Evolutionary conservation across 805 yeast species (phyloP).

Genomic region (Danielozyma ontarioensis): DNA sequence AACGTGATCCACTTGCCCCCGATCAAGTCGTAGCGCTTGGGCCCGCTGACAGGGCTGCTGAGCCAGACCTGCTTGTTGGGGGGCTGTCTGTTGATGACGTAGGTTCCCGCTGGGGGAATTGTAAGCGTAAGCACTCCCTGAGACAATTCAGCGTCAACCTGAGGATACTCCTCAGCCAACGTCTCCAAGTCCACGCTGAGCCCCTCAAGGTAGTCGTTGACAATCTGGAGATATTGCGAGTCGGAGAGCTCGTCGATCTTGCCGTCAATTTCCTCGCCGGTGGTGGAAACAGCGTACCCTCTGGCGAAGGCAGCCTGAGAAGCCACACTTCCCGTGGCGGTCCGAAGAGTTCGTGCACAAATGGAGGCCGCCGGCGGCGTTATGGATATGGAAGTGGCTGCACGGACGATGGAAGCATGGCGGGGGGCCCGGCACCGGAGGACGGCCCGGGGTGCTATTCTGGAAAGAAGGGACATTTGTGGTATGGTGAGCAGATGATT

Average conservation of each 20-base stretch:
- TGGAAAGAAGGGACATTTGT: no score
- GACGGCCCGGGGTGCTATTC: no score
- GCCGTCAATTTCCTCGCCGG: slow-evolving; percentile 49
- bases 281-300: slow-evolving; percentile 33
- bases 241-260: slow-evolving; percentile 45
- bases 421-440: no score
- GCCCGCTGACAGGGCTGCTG: slow-evolving; percentile 90
- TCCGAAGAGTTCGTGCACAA: background rate
- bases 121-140: slow-evolving; percentile 83
- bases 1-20: slow-evolving; percentile 74
- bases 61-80: slow-evolving; percentile 97
- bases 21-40: slow-evolving; percentile 66
- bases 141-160: slow-evolving; percentile 69
- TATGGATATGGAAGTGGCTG: no score
- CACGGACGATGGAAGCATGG: no score
- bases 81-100: slow-evolving; percentile 94
- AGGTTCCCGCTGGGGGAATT: slow-evolving; percentile 70
- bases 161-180: slow-evolving; percentile 57
- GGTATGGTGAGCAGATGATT: no score
- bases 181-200: slow-evolving; percentile 64
- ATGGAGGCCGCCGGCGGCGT: background rate
- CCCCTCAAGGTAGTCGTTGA: slow-evolving; percentile 67
- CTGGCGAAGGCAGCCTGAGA: no score
- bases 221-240: slow-evolving; percentile 54
- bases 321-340: background rate